Percentiles rank a stretch among this genome's conserved stretches.
phyloP scores from a whole-genome alignment of 192 early-diverging fungal species.

The Endogone sp. region DNA sequence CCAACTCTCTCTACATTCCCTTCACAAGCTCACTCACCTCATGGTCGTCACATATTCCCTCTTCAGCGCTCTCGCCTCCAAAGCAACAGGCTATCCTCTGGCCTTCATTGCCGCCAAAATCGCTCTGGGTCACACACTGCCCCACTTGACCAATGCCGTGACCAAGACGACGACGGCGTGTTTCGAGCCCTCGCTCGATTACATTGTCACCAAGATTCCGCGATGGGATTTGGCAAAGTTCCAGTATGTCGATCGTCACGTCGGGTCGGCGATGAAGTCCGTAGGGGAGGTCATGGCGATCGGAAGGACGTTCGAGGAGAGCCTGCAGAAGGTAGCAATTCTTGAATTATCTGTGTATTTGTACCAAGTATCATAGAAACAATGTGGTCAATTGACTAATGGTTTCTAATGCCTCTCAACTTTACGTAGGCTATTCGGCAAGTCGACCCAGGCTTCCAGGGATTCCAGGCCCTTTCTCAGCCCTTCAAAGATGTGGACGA shows the following conservation, averaged over 20 bases:
- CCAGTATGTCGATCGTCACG: constrained; percentile 78
- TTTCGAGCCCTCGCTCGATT: constrained; percentile 97
- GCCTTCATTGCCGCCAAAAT: constrained; percentile 99
- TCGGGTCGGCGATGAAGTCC: constrained; percentile 91
- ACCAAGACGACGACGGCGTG: constrained; percentile 93
- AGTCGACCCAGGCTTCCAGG: constrained; percentile 89
- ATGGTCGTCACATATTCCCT: neutral
- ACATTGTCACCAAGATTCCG: constrained; percentile 95
- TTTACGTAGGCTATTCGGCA: constrained; percentile 84
- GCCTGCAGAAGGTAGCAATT: constrained; percentile 79
- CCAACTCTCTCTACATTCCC: neutral
- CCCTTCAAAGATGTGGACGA: constrained; percentile 53
- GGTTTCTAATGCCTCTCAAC: too few species aligned
- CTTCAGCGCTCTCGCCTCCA: constrained; percentile 80
- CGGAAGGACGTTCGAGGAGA: constrained; percentile 95
- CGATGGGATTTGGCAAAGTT: constrained; percentile 98
- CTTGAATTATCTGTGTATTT: too few species aligned
- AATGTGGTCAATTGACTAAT: too few species aligned
- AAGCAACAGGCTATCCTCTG: constrained; percentile 97
- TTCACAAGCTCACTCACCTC: neutral
- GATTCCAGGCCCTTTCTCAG: constrained; percentile 52
- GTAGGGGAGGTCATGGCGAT: constrained; percentile 99
- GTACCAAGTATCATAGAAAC: too few species aligned
- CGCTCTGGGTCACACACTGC: constrained; percentile 83
- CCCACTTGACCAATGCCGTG: constrained; percentile 84